Base-by-base conservation (phyloP, 768 basidiomycete genomes). In the Suillus placidus region DNA sequence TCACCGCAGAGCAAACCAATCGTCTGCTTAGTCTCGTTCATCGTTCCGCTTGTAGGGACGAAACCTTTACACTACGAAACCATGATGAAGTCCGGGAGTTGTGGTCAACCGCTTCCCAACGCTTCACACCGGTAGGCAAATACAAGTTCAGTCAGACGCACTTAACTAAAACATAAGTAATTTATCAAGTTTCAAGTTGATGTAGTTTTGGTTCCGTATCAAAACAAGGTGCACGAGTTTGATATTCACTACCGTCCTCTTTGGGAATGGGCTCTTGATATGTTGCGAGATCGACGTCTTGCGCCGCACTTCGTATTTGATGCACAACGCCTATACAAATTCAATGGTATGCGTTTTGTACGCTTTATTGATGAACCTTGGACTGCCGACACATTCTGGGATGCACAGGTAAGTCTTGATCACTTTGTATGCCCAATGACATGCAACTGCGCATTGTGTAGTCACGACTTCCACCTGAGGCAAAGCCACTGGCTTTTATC, bases 291-390 rank as follows among this genome's bases (percentile, higher is more conserved):
- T 43, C 70, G 69, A 0, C 34, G 42, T 0, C 68, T 78, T 14
- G 68, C 70, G 4, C 64, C 65, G 0, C 61, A 73, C 13, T 74
- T 76, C 62, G 66, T 67, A 30, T 80, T 78, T 74, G 74, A 80
- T 75, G 79, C 78, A 6, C 49, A 73, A 40, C 63, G 54, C 16
- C 64, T 69, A 4, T 81, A 61, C 66, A 75, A 71, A 42, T 78
- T 69, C 60, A 69, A 78, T 67, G 74, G 71, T n/a, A 47, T 14
- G 5, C n/a, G 13, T 16, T 81, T 74, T 60, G 68, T 74, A 10
- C 66, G 72, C 0, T 75, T 80, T 60, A 61, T 74, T 34, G 66
- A 78, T 60, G 78, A 83, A 54, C 80, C 80, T 5, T 80, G 79
- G 75, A 80, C 78, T 10, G 80, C 74, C 1, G 57, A 80, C 38